Percentiles rank a stretch among this genome's conserved stretches.
Conservation (phyloP, 169 alveolate species). For the Babesia sp. region DNA sequence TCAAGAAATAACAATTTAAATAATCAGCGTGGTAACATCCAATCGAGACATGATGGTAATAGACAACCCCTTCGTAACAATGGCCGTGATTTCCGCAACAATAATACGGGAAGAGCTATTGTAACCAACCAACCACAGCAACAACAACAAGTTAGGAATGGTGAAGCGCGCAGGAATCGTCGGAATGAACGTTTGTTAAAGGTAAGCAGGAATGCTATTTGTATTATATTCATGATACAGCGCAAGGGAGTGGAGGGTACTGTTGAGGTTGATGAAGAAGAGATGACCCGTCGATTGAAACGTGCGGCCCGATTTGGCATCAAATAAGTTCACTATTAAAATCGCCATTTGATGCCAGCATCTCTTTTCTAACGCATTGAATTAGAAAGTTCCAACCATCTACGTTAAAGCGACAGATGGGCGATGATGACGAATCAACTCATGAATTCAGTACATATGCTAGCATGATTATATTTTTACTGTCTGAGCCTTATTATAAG, state of each 20-base stretch:
- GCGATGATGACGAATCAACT: conserved; percentile 54
- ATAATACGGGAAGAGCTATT: no score
- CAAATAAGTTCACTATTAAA: neutral
- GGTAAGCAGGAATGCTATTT: neutral
- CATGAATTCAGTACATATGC: conserved; percentile 34
- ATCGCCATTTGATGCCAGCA: neutral
- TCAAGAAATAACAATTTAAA: no score
- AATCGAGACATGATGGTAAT: no score
- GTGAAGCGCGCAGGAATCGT: neutral
- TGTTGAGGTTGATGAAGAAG: conserved; percentile 52
- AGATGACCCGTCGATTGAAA: conserved; percentile 26
- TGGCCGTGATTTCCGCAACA: no score
- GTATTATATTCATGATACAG: neutral
- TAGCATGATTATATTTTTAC: conserved; percentile 62
- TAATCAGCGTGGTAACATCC: neutral
- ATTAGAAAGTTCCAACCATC: no score
- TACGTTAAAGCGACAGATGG: no score
- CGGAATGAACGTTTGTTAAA: conserved; percentile 4
- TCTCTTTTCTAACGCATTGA: no score
- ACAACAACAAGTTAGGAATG: no score
- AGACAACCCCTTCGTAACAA: no score
- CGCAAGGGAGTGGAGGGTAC: neutral
- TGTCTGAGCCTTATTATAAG: conserved; percentile 55
- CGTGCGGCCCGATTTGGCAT: conserved; percentile 46
- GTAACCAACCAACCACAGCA: no score